These are phyloP conservation scores for Dryas integrifolia DNA, from an alignment of 331 rosid species.

Conservation along the genomic window DNA sequence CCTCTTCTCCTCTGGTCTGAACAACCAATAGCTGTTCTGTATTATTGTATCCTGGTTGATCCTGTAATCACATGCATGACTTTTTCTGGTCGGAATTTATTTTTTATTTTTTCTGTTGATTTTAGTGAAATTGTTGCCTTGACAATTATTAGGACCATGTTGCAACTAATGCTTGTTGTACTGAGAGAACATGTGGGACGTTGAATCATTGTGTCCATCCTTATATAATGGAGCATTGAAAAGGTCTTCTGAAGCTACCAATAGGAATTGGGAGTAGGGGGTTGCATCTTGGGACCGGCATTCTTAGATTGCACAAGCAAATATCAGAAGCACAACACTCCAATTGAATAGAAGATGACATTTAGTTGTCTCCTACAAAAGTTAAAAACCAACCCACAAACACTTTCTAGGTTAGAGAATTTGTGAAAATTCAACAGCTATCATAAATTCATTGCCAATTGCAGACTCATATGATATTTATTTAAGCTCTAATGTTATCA, in stretches of 20 bases:
- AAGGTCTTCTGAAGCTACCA: neutral
- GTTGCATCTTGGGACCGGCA: neutral
- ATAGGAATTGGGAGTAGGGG: neutral
- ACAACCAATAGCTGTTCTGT: neutral
- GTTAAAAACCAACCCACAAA: neutral
- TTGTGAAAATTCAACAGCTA: neutral
- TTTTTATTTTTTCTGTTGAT: neutral
- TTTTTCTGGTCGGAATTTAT: neutral
- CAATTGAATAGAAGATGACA: neutral
- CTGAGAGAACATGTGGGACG: neutral
- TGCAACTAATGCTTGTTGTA: neutral
- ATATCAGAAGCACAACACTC: neutral
- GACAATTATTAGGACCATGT: neutral
- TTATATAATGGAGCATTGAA: neutral
- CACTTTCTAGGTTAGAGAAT: constrained; percentile 2
- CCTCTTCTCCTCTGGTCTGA: neutral
- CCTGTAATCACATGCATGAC: neutral
- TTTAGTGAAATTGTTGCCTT: neutral
- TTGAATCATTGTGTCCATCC: neutral
- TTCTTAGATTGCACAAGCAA: constrained; percentile 5
- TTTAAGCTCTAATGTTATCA: no score
- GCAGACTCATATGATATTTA: neutral
- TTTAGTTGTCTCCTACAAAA: neutral
- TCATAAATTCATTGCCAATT: neutral
- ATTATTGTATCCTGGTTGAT: neutral